Percentiles rank a stretch among this genome's conserved stretches.
Evolutionary conservation across 768 basidiomycete genomes (phyloP).

Genomic region (Kwoniella shandongensis): DNA sequence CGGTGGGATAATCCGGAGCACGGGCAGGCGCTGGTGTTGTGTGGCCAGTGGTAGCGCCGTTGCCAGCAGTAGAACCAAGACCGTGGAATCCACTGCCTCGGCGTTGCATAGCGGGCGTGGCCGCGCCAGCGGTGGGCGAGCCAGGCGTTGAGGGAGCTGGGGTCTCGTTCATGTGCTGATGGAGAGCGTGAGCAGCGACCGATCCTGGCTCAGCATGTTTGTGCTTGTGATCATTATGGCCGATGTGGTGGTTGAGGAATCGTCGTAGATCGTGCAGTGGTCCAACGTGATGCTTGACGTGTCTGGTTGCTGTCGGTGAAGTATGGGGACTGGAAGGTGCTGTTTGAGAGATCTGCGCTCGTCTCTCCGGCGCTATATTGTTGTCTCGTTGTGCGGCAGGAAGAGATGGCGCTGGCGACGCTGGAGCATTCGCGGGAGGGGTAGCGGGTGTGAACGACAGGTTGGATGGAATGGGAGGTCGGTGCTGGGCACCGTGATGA

Average conservation of each 20-base stretch:
- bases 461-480: slow-evolving; percentile 37
- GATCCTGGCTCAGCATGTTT: slow-evolving; percentile 26
- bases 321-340: slow-evolving; percentile 49
- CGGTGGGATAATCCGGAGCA: slow-evolving; percentile 21
- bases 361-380: slow-evolving; percentile 12
- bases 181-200: slow-evolving; percentile 32
- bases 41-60: slow-evolving; percentile 15
- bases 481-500: slow-evolving; percentile 19
- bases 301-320: slow-evolving; percentile 51
- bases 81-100: slow-evolving; percentile 46
- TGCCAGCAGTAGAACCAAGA: slow-evolving; percentile 22
- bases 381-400: slow-evolving; percentile 8
- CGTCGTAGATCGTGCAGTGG: slow-evolving; percentile 90
- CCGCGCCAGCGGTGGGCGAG: slow-evolving; percentile 27
- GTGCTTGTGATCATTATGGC: slow-evolving; percentile 57
- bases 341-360: slow-evolving; percentile 25
- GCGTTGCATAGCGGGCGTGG: slow-evolving; percentile 46
- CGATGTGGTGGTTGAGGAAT: slow-evolving; percentile 89
- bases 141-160: slow-evolving; percentile 29
- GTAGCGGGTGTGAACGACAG: slow-evolving; percentile 49
- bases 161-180: slow-evolving; percentile 33
- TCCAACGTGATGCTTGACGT: slow-evolving; percentile 59
- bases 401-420: slow-evolving; percentile 19
- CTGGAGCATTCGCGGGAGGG: slow-evolving; percentile 23
- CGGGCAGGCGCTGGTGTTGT: slow-evolving; percentile 18